Percentiles rank a stretch among this genome's conserved stretches.
Conservation (phyloP, 306 rosid species). For the Casuarina cunninghamiana region DNA sequence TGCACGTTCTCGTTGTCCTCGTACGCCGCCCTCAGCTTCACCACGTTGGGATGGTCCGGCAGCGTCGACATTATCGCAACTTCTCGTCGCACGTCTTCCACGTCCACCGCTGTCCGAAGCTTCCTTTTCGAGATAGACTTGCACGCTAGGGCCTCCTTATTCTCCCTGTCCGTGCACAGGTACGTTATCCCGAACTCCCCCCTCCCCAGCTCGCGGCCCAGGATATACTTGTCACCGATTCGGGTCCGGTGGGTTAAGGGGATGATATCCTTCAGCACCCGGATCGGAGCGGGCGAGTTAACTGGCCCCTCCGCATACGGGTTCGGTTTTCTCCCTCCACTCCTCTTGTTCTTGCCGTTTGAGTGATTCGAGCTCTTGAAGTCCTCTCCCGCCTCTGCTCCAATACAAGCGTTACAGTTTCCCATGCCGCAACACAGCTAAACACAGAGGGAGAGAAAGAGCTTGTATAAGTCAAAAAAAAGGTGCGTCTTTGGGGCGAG, state of each 20-base stretch:
- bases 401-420: conserved; percentile 70
- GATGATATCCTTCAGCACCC: conserved; percentile 78
- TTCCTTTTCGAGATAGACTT: conserved; percentile 93
- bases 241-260: conserved; percentile 67
- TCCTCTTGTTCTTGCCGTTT: conserved; percentile 37
- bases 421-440: conserved; percentile 52
- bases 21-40: conserved; percentile 65
- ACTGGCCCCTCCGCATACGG: conserved; percentile 49
- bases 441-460: background rate
- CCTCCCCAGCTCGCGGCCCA: conserved; percentile 92
- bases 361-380: background rate
- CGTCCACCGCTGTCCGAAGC: conserved; percentile 77
- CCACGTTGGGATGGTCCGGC: conserved; percentile 80
- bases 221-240: conserved; percentile 79
- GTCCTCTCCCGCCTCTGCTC: conserved; percentile 46
- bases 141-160: conserved; percentile 81
- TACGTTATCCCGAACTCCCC: conserved; percentile 98
- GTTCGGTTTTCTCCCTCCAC: conserved; percentile 40
- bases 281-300: conserved; percentile 69
- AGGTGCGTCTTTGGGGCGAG: background rate
- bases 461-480: background rate
- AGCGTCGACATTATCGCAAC: conserved; percentile 81
- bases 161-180: conserved; percentile 86
- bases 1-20: conserved; percentile 87
- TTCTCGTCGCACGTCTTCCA: conserved; percentile 82